Percentiles rank a stretch among this genome's conserved stretches.
Evolutionary conservation across 306 rosid species (phyloP).

Genomic region (barrel medic (Medicago truncatula)): DNA sequence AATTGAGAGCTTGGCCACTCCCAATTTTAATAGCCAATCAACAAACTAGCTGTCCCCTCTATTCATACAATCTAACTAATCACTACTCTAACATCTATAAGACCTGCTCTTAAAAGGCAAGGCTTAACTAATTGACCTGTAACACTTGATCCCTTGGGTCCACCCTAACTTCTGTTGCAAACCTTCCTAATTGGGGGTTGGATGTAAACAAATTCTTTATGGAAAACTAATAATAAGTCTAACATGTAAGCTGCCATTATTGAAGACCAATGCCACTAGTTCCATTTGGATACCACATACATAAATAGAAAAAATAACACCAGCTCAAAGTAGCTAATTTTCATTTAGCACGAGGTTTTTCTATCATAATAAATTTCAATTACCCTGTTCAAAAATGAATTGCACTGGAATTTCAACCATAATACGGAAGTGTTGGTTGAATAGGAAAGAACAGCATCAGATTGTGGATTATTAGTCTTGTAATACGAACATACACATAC

Average conservation of each 20-base stretch:
- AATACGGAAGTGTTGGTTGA: not conserved
- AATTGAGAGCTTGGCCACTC: not conserved
- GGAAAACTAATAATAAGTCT: not conserved
- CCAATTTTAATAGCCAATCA: slow-evolving; percentile 13
- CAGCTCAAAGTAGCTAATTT: not conserved
- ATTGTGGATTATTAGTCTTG: not conserved
- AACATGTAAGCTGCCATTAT: not conserved
- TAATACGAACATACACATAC: slow-evolving; percentile 14
- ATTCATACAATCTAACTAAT: slow-evolving; percentile 2
- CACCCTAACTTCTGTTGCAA: not conserved
- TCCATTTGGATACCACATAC: not conserved
- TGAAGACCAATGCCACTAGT: not conserved
- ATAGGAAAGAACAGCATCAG: slow-evolving; percentile 23
- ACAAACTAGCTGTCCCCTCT: not conserved
- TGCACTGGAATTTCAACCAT: not conserved
- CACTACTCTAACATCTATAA: not conserved
- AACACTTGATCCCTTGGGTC: not conserved
- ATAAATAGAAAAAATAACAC: not conserved
- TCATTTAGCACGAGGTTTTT: not conserved
- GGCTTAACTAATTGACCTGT: not conserved
- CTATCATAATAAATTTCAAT: slow-evolving; percentile 1
- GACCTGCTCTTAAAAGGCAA: not conserved
- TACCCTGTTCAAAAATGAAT: slow-evolving; percentile 4
- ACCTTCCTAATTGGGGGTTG: slow-evolving; percentile 9
- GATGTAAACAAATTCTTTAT: not conserved